Conservation (phyloP, 202 grass and related monocot genomes). For the Hordeum pubiflorum region DNA sequence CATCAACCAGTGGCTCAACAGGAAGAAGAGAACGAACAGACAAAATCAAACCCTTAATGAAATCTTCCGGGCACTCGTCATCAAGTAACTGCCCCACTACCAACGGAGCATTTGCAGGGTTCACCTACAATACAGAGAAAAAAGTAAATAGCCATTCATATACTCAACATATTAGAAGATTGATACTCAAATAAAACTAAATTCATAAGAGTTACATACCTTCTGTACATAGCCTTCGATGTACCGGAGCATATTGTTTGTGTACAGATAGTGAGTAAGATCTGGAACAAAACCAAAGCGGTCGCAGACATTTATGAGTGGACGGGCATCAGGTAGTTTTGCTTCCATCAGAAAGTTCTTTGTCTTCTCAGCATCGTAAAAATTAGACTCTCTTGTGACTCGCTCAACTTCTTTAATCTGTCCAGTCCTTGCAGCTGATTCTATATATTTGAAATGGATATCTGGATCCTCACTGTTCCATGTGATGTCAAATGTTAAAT, state of each 20-base stretch:
- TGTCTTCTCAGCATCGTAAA: constrained; percentile 94
- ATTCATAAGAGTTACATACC: constrained; percentile 30
- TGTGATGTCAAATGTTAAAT: constrained; percentile 16
- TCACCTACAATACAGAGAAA: constrained; percentile 45
- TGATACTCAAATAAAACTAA: not conserved
- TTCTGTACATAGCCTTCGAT: constrained; percentile 96
- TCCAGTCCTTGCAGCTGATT: constrained; percentile 91
- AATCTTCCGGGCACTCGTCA: constrained; percentile 97
- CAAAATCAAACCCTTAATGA: constrained; percentile 91
- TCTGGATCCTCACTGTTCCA: constrained; percentile 83
- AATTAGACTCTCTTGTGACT: constrained; percentile 93
- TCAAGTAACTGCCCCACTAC: constrained; percentile 87
- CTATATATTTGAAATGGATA: constrained; percentile 95
- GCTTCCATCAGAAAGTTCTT: constrained; percentile 98
- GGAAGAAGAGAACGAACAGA: constrained; percentile 91
- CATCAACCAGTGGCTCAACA: constrained; percentile 91
- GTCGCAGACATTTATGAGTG: constrained; percentile 92
- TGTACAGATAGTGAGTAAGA: constrained; percentile 90
- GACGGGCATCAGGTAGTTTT: constrained; percentile 88
- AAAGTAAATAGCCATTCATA: not conserved
- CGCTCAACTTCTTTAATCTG: constrained; percentile 98
- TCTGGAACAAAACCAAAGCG: constrained; percentile 96
- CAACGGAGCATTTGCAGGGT: constrained; percentile 83
- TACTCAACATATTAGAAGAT: not conserved
- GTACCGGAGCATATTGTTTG: constrained; percentile 92